phyloP scores from a whole-genome alignment of 129 eudicot genomes.

The Arctium lappa region DNA sequence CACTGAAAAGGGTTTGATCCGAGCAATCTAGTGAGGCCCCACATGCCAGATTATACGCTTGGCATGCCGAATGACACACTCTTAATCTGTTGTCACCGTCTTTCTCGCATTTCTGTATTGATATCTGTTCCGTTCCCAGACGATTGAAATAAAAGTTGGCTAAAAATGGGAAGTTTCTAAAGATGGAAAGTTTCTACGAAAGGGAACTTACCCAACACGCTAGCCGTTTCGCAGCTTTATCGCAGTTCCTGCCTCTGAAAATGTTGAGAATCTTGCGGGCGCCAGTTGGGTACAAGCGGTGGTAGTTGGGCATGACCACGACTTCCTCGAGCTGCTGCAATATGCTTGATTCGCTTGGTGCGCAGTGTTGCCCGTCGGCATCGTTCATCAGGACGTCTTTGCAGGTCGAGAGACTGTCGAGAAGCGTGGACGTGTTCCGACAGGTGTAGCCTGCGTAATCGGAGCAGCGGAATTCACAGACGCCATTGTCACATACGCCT shows the following conservation, averaged over 20 bases:
- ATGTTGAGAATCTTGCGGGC: conserved; percentile 73
- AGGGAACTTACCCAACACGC: conserved; percentile 87
- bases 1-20: conserved; percentile 92
- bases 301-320: conserved; percentile 95
- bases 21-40: conserved; percentile 97
- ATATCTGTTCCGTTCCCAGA: conserved; percentile 49
- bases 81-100: conserved; percentile 91
- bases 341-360: conserved; percentile 83
- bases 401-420: conserved; percentile 79
- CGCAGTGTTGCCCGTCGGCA: conserved; percentile 83
- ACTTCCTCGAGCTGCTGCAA: conserved; percentile 94
- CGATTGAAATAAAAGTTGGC: neutral
- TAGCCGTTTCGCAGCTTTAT: conserved; percentile 89
- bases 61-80: conserved; percentile 95
- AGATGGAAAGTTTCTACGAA: neutral
- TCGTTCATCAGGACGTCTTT: conserved; percentile 64
- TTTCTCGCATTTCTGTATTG: conserved; percentile 87
- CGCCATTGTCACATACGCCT: conserved; percentile 97
- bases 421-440: conserved; percentile 73
- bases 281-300: conserved; percentile 81
- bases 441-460: conserved; percentile 98
- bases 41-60: conserved; percentile 85
- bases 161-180: neutral
- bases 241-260: conserved; percentile 73
- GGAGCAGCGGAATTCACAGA: conserved; percentile 94